Conservation (phyloP, 208 protist species). For the Acanthamoeba royreba region DNA sequence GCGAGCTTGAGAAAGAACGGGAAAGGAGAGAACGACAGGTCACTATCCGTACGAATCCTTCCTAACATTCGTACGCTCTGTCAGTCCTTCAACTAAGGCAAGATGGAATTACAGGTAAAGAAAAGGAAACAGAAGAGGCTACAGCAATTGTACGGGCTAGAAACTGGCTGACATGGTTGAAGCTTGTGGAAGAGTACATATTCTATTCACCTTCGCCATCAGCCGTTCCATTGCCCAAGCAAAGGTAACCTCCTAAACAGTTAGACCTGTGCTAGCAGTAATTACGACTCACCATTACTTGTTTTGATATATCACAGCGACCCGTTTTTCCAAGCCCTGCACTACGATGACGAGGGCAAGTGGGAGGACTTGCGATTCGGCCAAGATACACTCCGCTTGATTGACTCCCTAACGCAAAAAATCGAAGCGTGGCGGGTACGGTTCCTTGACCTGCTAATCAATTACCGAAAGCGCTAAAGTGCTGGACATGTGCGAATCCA, state of each 20-base stretch:
- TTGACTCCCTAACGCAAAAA: neutral
- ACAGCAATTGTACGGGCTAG: neutral
- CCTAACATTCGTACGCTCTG: neutral
- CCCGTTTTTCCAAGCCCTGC: neutral
- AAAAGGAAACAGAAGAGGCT: neutral
- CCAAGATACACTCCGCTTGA: conserved; percentile 17
- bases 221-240: neutral
- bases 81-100: neutral
- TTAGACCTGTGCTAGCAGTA: neutral
- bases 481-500: neutral
- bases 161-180: conserved; percentile 32
- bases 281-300: neutral
- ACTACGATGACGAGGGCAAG: conserved; percentile 31
- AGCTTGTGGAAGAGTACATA: conserved; percentile 29
- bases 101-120: neutral
- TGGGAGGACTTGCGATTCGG: conserved; percentile 44
- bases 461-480: neutral
- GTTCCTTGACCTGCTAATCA: neutral
- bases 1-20: neutral
- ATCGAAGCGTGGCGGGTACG: neutral
- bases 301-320: neutral
- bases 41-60: neutral
- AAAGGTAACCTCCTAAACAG: neutral
- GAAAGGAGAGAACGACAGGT: neutral
- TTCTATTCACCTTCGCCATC: neutral